Conservation (phyloP, 768 basidiomycete genomes). For the Auriscalpium orientale region DNA sequence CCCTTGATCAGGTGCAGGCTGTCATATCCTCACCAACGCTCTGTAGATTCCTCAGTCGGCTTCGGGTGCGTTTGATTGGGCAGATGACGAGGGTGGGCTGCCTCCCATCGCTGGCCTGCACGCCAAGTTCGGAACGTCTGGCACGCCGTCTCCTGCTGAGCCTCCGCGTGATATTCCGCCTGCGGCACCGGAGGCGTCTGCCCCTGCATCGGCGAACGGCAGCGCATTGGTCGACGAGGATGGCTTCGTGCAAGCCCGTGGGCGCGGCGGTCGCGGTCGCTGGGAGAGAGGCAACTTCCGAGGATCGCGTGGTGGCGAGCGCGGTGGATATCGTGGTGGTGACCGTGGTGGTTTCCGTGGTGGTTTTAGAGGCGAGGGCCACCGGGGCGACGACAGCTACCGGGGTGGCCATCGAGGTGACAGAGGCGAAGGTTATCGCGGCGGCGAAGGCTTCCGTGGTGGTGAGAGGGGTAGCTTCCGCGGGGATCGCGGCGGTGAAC, state of each 20-base stretch:
- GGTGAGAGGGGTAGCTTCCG: conserved; percentile 4
- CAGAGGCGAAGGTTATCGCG: conserved; percentile 18
- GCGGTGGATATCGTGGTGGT: conserved; percentile 16
- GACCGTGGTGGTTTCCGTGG: conserved; percentile 24
- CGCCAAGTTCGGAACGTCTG: conserved; percentile 67
- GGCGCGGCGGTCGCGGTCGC: conserved; percentile 11
- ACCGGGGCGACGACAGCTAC: background rate
- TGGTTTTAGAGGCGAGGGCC: conserved; percentile 20
- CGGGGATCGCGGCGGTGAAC: conserved; percentile 9
- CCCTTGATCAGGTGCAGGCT: too few relatives aligned
- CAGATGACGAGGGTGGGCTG: conserved; percentile 69
- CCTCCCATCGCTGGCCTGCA: conserved; percentile 74
- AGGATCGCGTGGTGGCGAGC: conserved; percentile 18
- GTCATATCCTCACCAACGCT: too few relatives aligned
- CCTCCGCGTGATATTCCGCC: conserved; percentile 20
- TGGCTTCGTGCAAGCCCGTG: conserved; percentile 38
- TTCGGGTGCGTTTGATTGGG: conserved; percentile 62
- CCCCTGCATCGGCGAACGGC: conserved; percentile 20
- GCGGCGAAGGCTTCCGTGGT: conserved; percentile 1
- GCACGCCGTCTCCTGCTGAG: conserved; percentile 30
- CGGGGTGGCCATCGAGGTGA: conserved; percentile 15
- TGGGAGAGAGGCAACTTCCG: conserved; percentile 32
- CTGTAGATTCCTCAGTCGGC: conserved; percentile 9
- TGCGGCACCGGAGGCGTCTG: conserved; percentile 15
- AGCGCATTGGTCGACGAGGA: conserved; percentile 42